Evolutionary conservation across 805 yeast species (phyloP).

Genomic region (Saccharomyces mikatae): DNA sequence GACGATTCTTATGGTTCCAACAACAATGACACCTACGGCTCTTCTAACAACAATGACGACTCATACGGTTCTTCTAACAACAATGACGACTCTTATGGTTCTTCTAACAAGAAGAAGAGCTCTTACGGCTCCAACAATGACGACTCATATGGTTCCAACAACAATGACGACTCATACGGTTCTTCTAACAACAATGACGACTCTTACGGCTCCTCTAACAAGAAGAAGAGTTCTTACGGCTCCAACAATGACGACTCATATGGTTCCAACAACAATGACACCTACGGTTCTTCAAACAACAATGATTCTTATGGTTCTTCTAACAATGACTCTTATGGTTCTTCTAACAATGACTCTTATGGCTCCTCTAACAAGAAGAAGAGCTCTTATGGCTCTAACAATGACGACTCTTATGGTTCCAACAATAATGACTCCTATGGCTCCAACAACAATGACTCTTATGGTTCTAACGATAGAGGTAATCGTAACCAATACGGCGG

Average conservation of each 20-base stretch:
- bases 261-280: too few species aligned
- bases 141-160: conserved; percentile 14
- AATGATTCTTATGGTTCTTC: too few species aligned
- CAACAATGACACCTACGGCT: conserved; percentile 8
- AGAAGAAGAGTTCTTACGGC: too few species aligned
- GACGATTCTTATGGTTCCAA: conserved; percentile 5
- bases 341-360: conserved; percentile 7
- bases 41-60: conserved; percentile 19
- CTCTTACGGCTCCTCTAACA: conserved; percentile 8
- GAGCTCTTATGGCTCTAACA: background rate
- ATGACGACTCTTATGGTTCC: conserved; percentile 18
- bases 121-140: conserved; percentile 10
- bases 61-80: conserved; percentile 11
- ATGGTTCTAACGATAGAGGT: conserved; percentile 11
- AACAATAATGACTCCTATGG: conserved; percentile 13
- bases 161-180: conserved; percentile 17
- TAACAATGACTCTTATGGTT: too few species aligned
- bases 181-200: conserved; percentile 10
- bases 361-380: background rate
- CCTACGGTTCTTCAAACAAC: too few species aligned
- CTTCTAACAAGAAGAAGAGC: too few species aligned
- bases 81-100: too few species aligned
- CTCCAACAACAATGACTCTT: conserved; percentile 12
- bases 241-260: conserved; percentile 8
- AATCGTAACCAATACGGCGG: background rate